A percentile compares a stretch with the other conserved stretches of the same genome.
Conservation (phyloP, 129 eudicot species). For the Lactuca sativa region DNA sequence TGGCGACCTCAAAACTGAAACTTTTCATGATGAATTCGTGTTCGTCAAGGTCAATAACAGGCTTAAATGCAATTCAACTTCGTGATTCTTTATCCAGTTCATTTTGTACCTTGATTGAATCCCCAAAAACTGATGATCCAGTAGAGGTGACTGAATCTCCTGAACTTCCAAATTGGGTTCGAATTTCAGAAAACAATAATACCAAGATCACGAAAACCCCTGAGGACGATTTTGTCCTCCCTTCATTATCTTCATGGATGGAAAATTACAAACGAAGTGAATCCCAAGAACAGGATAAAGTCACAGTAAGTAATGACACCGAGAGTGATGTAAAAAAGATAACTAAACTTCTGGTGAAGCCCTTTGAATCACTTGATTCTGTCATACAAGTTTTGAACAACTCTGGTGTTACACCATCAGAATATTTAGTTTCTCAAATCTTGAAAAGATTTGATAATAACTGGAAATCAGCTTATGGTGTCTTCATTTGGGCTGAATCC, state of each 20-base stretch:
- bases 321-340: slow-evolving; percentile 57
- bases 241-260: slow-evolving; percentile 65
- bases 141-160: slow-evolving; percentile 51
- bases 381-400: slow-evolving; percentile 47
- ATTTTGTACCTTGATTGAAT: slow-evolving; percentile 24
- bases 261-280: slow-evolving; percentile 33
- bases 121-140: slow-evolving; percentile 27
- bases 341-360: slow-evolving; percentile 43
- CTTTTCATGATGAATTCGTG: background rate
- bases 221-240: slow-evolving; percentile 78
- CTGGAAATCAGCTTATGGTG: slow-evolving; percentile 70
- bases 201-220: slow-evolving; percentile 3
- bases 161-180: slow-evolving; percentile 77
- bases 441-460: slow-evolving; percentile 61
- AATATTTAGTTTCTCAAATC: slow-evolving; percentile 55
- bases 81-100: slow-evolving; percentile 5
- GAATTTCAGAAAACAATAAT: slow-evolving; percentile 25
- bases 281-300: slow-evolving; percentile 20
- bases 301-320: background rate
- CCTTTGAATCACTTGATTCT: slow-evolving; percentile 49
- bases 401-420: slow-evolving; percentile 42
- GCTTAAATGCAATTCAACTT: background rate
- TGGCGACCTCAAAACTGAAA: slow-evolving; percentile 19
- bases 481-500: slow-evolving; percentile 69
- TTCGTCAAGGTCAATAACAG: slow-evolving; percentile 6